Base-by-base conservation (phyloP, 148 eudicot genomes). In the Cornus kousa region DNA sequence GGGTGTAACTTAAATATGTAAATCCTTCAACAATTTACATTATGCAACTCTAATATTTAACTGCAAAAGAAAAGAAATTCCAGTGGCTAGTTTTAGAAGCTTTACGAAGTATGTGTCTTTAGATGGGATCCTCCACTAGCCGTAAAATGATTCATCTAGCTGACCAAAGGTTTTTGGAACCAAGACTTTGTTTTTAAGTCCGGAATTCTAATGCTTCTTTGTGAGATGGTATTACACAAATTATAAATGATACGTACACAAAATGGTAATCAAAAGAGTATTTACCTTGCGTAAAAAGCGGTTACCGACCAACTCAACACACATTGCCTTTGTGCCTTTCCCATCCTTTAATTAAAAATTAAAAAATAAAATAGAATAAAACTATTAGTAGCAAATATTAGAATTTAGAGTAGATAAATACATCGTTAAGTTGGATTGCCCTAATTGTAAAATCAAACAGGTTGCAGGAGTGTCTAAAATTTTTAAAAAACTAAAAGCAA, bases 221-320 rank as follows among this genome's bases (percentile, higher is more conserved):
- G 8, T 60, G 43, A 23, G 35, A 2, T 2, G 9, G 53, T 22
- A 23, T 46, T 19, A 5, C 1, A 70, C 35, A 7, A 50, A n/a
- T 24, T 73, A 55, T 14, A 13, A 73, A 73, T 31, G 8, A 14
- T 28, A 43, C 11, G 9, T 31, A 4, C 24, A 48, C 35, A 55
- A 48, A 28, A 24, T 53, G 0, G 6, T 11, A 9, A 74, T 48
- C 9, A 43, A 43, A 50, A 62, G 37, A 48, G 35, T 57, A 69
- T 72, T 86, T 86, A 92, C 97, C 94, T 90, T 93, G 22, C 99
- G 93, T 84, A 96, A 85, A 87, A 96, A 96, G 73, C 99, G 97
- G 71, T 96, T 92, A 37, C 86, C 99, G 62, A 96, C 97, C 86
- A 96, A 88, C 88, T 96, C 99, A 72, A 96, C 81, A 80, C 97